Conservation (phyloP, 2,329 filamentous ascomycete species). For the Xenoacremonium recifei region DNA sequence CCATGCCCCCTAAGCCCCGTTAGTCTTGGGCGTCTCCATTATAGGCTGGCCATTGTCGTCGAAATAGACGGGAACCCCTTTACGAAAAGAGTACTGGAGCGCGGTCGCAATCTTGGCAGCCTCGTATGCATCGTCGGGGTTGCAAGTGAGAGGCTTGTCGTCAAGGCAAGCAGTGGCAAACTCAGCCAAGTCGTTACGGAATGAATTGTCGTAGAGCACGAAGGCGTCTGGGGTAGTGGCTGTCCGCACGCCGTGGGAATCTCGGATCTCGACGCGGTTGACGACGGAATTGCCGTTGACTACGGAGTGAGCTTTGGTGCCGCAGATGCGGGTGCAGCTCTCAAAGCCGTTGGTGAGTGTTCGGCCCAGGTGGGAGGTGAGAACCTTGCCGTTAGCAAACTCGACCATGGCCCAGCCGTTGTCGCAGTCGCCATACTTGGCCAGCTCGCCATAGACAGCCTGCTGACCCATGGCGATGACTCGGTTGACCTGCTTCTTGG, state of each 20-base stretch:
- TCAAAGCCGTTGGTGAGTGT: conserved; percentile 36
- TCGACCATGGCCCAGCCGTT: conserved; percentile 35
- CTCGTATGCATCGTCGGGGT: conserved; percentile 20
- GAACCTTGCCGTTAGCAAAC: conserved; percentile 35
- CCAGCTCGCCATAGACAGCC: conserved; percentile 29
- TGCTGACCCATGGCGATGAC: conserved; percentile 31
- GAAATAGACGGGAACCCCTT: conserved; percentile 24
- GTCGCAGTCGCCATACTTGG: conserved; percentile 26
- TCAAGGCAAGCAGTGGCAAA: conserved; percentile 18
- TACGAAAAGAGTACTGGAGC: conserved; percentile 23
- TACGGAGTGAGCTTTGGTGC: conserved; percentile 31
- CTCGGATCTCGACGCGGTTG: conserved; percentile 11
- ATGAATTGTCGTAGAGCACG: conserved; percentile 17
- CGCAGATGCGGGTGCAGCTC: conserved; percentile 30
- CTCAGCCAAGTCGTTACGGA: conserved; percentile 19
- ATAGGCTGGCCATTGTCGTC: conserved; percentile 21
- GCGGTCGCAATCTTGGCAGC: conserved; percentile 20
- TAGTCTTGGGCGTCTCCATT: conserved; percentile 12
- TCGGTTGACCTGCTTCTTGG: conserved; percentile 30
- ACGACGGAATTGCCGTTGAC: conserved; percentile 18
- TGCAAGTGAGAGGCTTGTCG: conserved; percentile 16
- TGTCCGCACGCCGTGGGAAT: conserved; percentile 9
- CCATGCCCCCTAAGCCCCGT: no score
- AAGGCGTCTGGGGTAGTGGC: conserved; percentile 16
- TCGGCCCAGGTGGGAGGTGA: conserved; percentile 31